Percentiles rank a stretch among this genome's conserved stretches.
These are phyloP conservation scores for Penicillium maclennaniae DNA, from an alignment of 495 filamentous ascomycete species.

Conservation along the genomic window DNA sequence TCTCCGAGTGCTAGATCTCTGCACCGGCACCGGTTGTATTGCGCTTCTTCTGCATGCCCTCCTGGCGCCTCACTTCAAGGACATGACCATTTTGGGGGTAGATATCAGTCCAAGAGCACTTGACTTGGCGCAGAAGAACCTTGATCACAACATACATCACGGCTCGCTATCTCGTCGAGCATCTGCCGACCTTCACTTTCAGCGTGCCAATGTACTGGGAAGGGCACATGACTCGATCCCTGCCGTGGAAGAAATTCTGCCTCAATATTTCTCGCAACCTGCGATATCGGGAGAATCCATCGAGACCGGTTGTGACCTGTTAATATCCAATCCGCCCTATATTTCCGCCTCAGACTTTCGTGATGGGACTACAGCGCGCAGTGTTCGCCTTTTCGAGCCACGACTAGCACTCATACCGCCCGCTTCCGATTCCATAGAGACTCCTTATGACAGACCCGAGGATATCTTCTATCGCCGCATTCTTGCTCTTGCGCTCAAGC, in stretches of 20 bases:
- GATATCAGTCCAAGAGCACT: slow-evolving; percentile 51
- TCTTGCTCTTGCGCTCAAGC: slow-evolving; percentile 17
- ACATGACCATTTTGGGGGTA: slow-evolving; percentile 38
- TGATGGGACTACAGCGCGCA: slow-evolving; percentile 56
- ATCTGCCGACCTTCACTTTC: slow-evolving; percentile 45
- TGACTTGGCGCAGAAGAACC: slow-evolving; percentile 57
- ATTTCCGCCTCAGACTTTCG: slow-evolving; percentile 61
- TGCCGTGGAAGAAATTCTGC: slow-evolving; percentile 12
- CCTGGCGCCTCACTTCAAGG: slow-evolving; percentile 34
- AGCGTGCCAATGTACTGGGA: slow-evolving; percentile 52
- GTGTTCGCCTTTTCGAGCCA: slow-evolving; percentile 79
- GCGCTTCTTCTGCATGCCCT: slow-evolving; percentile 64
- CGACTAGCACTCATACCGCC: slow-evolving; percentile 70
- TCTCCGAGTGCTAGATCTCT: slow-evolving; percentile 74
- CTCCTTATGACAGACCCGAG: slow-evolving; percentile 14
- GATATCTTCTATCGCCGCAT: slow-evolving; percentile 42
- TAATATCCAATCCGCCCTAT: slow-evolving; percentile 90
- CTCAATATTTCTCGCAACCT: not conserved
- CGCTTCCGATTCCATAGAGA: not conserved
- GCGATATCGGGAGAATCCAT: not conserved
- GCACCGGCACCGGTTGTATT: slow-evolving; percentile 90
- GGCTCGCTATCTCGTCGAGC: slow-evolving; percentile 29
- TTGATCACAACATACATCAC: slow-evolving; percentile 44
- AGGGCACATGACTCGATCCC: slow-evolving; percentile 8
- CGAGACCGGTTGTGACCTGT: slow-evolving; percentile 52